phyloP scores from a whole-genome alignment of 208 protist genomes.

The Leptomonas pyrrhocoris region DNA sequence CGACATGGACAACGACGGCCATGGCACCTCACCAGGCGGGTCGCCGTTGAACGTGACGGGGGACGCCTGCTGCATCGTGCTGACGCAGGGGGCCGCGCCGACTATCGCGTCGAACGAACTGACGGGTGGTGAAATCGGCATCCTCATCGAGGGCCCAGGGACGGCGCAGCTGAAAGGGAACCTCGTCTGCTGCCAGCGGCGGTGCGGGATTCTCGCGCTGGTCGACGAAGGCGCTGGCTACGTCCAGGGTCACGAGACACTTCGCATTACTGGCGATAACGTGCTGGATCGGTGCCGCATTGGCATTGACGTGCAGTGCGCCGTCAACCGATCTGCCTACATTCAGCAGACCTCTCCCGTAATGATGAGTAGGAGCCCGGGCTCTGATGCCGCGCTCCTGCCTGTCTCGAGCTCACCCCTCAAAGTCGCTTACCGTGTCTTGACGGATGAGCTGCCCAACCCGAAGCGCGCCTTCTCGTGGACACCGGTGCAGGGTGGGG shows the following conservation, averaged over 20 bases:
- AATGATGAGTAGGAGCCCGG: neutral
- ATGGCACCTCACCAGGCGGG: neutral
- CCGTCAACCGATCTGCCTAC: constrained; percentile 18
- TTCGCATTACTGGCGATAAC: constrained; percentile 82
- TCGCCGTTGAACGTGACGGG: constrained; percentile 13
- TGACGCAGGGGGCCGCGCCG: constrained; percentile 69
- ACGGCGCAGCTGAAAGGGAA: constrained; percentile 73
- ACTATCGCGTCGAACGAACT: constrained; percentile 75
- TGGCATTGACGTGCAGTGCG: constrained; percentile 79
- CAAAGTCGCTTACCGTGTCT: constrained; percentile 20
- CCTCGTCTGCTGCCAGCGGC: constrained; percentile 69
- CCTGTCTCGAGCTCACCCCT: neutral
- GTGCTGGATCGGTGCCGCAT: constrained; percentile 81
- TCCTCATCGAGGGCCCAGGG: constrained; percentile 71
- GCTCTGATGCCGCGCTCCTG: neutral
- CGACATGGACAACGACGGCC: neutral
- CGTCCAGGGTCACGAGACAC: constrained; percentile 32
- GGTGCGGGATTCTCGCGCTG: constrained; percentile 77
- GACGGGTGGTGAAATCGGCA: constrained; percentile 71
- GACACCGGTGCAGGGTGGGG: constrained; percentile 29
- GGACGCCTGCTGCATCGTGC: constrained; percentile 66
- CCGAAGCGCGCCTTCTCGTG: constrained; percentile 49
- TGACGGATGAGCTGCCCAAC: constrained; percentile 44
- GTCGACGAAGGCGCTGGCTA: constrained; percentile 46
- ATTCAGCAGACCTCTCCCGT: constrained; percentile 13